These are phyloP conservation scores for Noccaea bulbosa DNA, from an alignment of 345 rosid genomes.

Conservation along the genomic window DNA sequence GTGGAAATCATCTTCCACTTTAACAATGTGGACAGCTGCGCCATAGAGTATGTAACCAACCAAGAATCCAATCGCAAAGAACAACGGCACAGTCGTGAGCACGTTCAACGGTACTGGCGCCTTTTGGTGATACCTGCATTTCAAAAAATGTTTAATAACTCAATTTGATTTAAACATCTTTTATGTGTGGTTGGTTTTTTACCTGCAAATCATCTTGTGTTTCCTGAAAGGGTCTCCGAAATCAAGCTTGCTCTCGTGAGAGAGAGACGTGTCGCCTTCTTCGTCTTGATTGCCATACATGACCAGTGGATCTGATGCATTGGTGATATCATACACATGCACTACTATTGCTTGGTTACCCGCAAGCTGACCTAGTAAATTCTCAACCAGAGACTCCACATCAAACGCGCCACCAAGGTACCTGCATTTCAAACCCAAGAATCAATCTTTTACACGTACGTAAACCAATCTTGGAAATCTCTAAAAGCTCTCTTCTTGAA, in stretches of 20 bases:
- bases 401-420: constrained; percentile 99
- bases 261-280: constrained; percentile 77
- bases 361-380: constrained; percentile 94
- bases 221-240: constrained; percentile 96
- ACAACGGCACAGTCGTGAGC: constrained; percentile 63
- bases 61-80: constrained; percentile 79
- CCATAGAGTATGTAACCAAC: constrained; percentile 81
- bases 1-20: constrained; percentile 86
- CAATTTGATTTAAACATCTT: constrained; percentile 3
- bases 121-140: constrained; percentile 81
- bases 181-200: constrained; percentile 24
- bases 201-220: constrained; percentile 95
- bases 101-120: constrained; percentile 78
- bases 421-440: constrained; percentile 50
- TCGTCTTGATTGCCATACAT: constrained; percentile 89
- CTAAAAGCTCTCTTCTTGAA: background rate
- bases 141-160: constrained; percentile 22
- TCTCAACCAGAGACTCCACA: constrained; percentile 98
- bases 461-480: too few species aligned
- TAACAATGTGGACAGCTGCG: constrained; percentile 79
- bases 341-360: constrained; percentile 94
- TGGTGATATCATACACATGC: constrained; percentile 87
- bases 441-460: constrained; percentile 1
- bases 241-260: constrained; percentile 82
- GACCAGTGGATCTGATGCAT: constrained; percentile 77